Evolutionary conservation across 2,329 filamentous ascomycete species (phyloP), one percentile per base, ranked within the genome.

Genomic region (Phialemonium atrogriseum): DNA sequence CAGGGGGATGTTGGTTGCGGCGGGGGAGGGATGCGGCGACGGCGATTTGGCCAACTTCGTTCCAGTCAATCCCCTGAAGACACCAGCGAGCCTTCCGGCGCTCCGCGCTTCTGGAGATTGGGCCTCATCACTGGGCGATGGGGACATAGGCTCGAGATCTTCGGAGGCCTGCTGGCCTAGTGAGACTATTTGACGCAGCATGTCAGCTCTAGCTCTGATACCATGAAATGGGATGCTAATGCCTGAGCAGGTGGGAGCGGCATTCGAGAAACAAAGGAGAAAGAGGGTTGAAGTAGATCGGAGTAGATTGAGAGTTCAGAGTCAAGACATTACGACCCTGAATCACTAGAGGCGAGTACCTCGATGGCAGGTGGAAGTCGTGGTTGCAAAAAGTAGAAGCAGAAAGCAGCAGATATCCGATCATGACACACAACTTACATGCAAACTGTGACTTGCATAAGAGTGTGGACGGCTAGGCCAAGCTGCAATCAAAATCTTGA

Each of bases 21-120:
- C 48, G 33, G 59, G 59, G 32, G 64, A 55, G 37, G 62, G 53
- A 38, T 60, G 52, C 25, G 60, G 56, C 5, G 63, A 58, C 29
- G 64, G 60, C 14, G 68, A 65, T 44, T 70, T 77, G 27, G 62
- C 62, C 36, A 68, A 57, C 52, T 67, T 76, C 36, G 63, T 64
- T 45, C 65, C 66, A 29, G 75, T 69, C 45, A 80, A 58, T 44
- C 70, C 74, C 47, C 76, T 77, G 50, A 80, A 74, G 39, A 80
- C 74, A 44, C 72, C 70, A 45, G 72, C 73, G 45, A 80, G 62
- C 44, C 72, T 73, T 39, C 73, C 63, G 24, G 63, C 54, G 47
- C 58, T 65, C 56, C 64, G 70, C 35, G 68, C 59, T 51, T 80
- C 74, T 46, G 68, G 64, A 40, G 66, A 65, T 38, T 65, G 61